Conservation (phyloP, 768 basidiomycete species). For the Leccinum sublutescens region DNA sequence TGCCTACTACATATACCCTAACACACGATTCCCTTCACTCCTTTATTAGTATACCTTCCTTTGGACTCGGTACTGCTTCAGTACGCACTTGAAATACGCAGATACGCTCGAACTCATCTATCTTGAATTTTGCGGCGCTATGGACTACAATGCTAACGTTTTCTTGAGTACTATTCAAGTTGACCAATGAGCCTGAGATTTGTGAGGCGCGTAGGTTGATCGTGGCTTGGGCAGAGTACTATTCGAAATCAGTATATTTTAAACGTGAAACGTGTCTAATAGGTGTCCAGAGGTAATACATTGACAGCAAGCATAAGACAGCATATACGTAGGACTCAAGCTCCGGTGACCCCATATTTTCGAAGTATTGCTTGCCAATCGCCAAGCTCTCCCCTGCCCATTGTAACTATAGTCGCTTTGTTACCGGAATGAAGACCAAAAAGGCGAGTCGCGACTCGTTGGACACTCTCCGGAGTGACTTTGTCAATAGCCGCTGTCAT, state of each 20-base stretch:
- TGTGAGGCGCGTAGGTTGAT: neutral
- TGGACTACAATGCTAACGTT: neutral
- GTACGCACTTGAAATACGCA: neutral
- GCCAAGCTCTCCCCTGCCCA: conserved; percentile 79
- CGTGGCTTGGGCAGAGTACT: neutral
- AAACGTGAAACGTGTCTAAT: neutral
- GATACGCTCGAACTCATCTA: neutral
- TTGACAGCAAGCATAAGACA: neutral
- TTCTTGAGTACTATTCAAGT: neutral
- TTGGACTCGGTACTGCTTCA: neutral
- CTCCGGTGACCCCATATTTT: conserved; percentile 64
- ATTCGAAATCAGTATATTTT: conserved; percentile 1
- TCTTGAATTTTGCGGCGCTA: neutral
- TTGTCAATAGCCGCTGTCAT: conserved; percentile 87
- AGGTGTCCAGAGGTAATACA: neutral
- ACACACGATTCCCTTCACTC: neutral
- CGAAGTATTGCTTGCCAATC: conserved; percentile 60
- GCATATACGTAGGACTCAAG: conserved; percentile 6
- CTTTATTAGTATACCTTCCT: neutral
- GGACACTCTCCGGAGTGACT: conserved; percentile 68
- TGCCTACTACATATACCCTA: neutral
- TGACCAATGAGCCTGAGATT: neutral
- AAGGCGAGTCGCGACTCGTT: conserved; percentile 71
- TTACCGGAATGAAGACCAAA: conserved; percentile 63
- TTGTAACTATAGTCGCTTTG: conserved; percentile 76